Evolutionary conservation across 2,329 filamentous ascomycete species (phyloP), one percentile per base, ranked within the genome.

Genomic region (Penicillium sp.): DNA sequence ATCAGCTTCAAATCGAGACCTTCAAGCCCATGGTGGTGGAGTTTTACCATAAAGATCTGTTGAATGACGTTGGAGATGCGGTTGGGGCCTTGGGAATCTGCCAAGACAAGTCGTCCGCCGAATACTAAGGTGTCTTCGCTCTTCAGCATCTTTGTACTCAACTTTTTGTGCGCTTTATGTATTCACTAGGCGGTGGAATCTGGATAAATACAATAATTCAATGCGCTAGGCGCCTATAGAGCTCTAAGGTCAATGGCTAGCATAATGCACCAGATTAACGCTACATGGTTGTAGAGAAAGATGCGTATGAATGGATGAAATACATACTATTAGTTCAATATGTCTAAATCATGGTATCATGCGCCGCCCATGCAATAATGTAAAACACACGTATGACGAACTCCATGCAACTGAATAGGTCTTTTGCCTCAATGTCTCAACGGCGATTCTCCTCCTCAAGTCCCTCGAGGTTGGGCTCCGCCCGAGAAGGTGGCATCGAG

Each of bases 401-500:
- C 1, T 40, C 25, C 27, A 30, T 25, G n/a, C 25, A 38, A 42
- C 41, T 33, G 14, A 7, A 35, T 12, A 28, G 18, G 5, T 14
- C 13, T 19, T 10, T 9, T n/a, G 6, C 1, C 5, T 14, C 25
- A 38, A 19, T 34, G 2, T 31, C 29, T 29, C 38, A 8, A 3
- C 14, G 12, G 10, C 34, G 16, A n/a, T 47, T 11, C 19, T 46
- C 53, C 29, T 50, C 46, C 39, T 39, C 37, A 0, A 39, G 0
- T 13, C 14, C 19, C 2, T 45, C 25, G 3, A 41, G 11, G 11
- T 40, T 46, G 6, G 43, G 36, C 31, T 55, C 51, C 4, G 41
- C 36, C 4, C 39, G 55, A 33, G 48, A 53, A 7, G 50, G 47
- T 2, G 53, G 43, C 45, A 57, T 53, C 27, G 50, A 49, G 4